Percentiles rank a stretch among this genome's conserved stretches.
These are phyloP conservation scores for Prillingera fragicola DNA, from an alignment of 1,284 basidiomycete species.

Conservation along the genomic window DNA sequence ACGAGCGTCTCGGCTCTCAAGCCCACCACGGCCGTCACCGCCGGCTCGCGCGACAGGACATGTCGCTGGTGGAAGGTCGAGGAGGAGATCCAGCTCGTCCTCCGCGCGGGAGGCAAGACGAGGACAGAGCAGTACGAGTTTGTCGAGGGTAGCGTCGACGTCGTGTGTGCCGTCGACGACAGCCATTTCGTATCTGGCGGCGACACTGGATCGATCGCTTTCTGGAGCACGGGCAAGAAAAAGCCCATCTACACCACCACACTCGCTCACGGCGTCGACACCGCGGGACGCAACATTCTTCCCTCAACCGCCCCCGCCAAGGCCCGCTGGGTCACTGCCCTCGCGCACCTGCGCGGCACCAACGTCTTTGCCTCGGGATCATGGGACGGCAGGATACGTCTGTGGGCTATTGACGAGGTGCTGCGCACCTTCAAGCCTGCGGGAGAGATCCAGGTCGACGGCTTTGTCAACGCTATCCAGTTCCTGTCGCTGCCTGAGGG, in stretches of 20 bases:
- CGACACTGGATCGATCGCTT: slow-evolving; percentile 89
- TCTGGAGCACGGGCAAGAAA: slow-evolving; percentile 94
- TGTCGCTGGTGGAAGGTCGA: slow-evolving; percentile 94
- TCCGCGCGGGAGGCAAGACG: slow-evolving; percentile 79
- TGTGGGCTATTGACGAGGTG: slow-evolving; percentile 80
- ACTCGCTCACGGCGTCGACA: slow-evolving; percentile 68
- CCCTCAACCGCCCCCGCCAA: slow-evolving; percentile 64
- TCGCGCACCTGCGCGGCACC: slow-evolving; percentile 77
- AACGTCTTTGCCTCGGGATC: slow-evolving; percentile 91
- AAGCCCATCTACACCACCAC: slow-evolving; percentile 83
- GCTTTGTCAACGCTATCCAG: slow-evolving; percentile 87
- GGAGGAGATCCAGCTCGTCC: slow-evolving; percentile 93
- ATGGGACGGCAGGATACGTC: slow-evolving; percentile 78
- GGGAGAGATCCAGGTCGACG: slow-evolving; percentile 58
- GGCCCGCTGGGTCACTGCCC: slow-evolving; percentile 84
- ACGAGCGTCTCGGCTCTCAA: slow-evolving; percentile 71
- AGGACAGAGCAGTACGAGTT: slow-evolving; percentile 31
- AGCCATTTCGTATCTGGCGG: slow-evolving; percentile 87
- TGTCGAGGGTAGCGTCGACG: slow-evolving; percentile 86
- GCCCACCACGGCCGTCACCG: slow-evolving; percentile 77
- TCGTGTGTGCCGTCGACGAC: slow-evolving; percentile 91
- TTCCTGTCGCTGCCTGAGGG: slow-evolving; percentile 56
- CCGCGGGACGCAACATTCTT: slow-evolving; percentile 42
- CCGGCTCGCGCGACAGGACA: slow-evolving; percentile 85
- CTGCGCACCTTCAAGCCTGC: slow-evolving; percentile 65